These are phyloP conservation scores for Dispira parvispora DNA, from an alignment of 192 early-diverging fungal species.

Conservation along the genomic window DNA sequence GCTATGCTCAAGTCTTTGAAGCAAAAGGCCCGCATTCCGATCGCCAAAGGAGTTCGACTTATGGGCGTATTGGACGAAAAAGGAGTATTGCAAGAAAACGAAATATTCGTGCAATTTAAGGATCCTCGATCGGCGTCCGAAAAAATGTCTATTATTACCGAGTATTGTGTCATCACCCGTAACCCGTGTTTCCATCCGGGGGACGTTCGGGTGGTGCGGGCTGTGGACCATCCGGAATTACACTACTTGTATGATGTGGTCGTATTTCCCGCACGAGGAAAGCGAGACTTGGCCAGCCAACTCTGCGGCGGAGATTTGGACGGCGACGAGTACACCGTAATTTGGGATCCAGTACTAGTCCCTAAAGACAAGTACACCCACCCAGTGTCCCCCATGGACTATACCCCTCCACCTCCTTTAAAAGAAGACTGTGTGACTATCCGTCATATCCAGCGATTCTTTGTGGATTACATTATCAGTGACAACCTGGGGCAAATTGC, in stretches of 20 bases:
- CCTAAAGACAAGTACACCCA: conserved; percentile 13
- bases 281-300: conserved; percentile 52
- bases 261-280: conserved; percentile 50
- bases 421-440: conserved; percentile 27
- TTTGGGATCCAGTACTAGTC: conserved; percentile 37
- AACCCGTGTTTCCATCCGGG: conserved; percentile 53
- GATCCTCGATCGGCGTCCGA: conserved; percentile 12
- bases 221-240: conserved; percentile 31
- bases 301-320: conserved; percentile 71
- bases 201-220: conserved; percentile 37
- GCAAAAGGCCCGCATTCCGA: conserved; percentile 33
- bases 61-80: conserved; percentile 40
- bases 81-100: conserved; percentile 19
- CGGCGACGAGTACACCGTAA: conserved; percentile 42
- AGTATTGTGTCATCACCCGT: conserved; percentile 27
- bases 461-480: conserved; percentile 42
- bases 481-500: conserved; percentile 52
- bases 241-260: conserved; percentile 43
- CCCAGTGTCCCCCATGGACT: conserved; percentile 33
- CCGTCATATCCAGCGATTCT: conserved; percentile 34
- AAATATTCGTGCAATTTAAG: conserved; percentile 32
- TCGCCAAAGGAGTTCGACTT: conserved; percentile 31
- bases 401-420: conserved; percentile 18
- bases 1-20: conserved; percentile 28
- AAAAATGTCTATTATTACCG: conserved; percentile 18